Base-by-base conservation (phyloP, 768 basidiomycete species). In the Termitomyces sp. region DNA sequence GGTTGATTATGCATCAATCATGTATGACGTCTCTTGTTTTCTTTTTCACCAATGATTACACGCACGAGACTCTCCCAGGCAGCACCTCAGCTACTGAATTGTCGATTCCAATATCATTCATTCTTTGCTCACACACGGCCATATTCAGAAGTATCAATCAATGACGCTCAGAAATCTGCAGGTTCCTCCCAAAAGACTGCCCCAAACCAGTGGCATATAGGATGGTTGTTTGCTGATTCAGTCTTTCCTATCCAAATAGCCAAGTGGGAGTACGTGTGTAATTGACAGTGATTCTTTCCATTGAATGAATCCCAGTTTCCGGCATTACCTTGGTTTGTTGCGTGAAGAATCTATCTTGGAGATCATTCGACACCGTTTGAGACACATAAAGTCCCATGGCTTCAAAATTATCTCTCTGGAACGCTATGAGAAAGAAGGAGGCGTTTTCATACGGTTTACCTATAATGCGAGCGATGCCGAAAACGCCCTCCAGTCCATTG, bases 391-490 rank as follows among this genome's bases (percentile, higher is more conserved):
- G 31, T 65, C 77, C 0, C 81, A 85, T 62, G 76, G 73, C 36
- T 90, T 94, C 66, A 72, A 75, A 31, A 71, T 92, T n/a, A 65
- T 86, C 4, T 79, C 81, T 24, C 65, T 92, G 5, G 77, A 90
- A 53, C 84, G 85, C 7, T 78, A 84, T 60, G 70, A 72, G 52
- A 95, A 94, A 64, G 92, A 94, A 60, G 93, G 93, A 2, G 94
- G 94, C 5, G 86, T 91, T 16, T 94, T 92, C 66, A 86, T 94
- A 37, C 78, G 77, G 33, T 92, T 94, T 68, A 71, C 75, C 22
- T 95, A 87, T 65, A 70, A 62, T 31, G 69, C 76, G 3, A 63
- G 60, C 31, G 73, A 74, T 59, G 62, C 66, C 18, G 72, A 80
- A 22, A 65, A 58, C 16, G 77, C 79, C 12, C 66, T 84, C 8